Conservation (phyloP, 2,329 filamentous ascomycete species). For the Epichloe sibirici region DNA sequence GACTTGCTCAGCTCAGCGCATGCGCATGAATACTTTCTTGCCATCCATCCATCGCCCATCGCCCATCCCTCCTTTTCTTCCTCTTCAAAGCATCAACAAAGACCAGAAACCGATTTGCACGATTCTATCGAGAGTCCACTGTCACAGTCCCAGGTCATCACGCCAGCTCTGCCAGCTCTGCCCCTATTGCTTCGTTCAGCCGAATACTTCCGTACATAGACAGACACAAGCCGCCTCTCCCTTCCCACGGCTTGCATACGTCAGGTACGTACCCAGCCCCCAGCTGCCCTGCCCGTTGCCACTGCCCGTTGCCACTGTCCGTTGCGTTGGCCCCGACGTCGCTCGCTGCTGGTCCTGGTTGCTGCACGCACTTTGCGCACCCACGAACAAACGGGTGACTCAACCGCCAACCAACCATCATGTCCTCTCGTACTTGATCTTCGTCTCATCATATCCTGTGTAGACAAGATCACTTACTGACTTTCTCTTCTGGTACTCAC, state of each 20-base stretch:
- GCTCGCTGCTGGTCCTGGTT: not conserved
- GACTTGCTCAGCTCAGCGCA: not conserved
- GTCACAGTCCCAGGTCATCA: conserved; percentile 49
- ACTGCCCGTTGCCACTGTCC: too few relatives aligned
- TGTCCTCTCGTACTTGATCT: not conserved
- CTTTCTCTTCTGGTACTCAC: not conserved
- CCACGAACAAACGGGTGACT: conserved; percentile 6
- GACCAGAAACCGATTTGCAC: conserved; percentile 37
- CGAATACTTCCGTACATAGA: not conserved
- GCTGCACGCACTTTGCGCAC: not conserved
- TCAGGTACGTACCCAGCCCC: conserved; percentile 19
- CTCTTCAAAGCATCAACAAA: conserved; percentile 36
- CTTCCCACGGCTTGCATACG: conserved; percentile 16
- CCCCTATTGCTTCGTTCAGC: conserved; percentile 15
- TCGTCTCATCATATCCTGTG: not conserved
- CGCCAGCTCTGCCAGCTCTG: conserved; percentile 33
- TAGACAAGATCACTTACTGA: not conserved
- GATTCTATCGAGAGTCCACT: conserved; percentile 42
- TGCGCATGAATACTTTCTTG: conserved; percentile 13
- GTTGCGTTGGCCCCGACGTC: not conserved
- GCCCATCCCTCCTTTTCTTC: conserved; percentile 25
- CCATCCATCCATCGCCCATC: conserved; percentile 18
- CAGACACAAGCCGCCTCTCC: conserved; percentile 14
- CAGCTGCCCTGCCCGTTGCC: not conserved
- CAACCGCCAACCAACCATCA: conserved; percentile 5